Conservation (phyloP, 495 filamentous ascomycete genomes). For the Symbiotaphrina buchneri region DNA sequence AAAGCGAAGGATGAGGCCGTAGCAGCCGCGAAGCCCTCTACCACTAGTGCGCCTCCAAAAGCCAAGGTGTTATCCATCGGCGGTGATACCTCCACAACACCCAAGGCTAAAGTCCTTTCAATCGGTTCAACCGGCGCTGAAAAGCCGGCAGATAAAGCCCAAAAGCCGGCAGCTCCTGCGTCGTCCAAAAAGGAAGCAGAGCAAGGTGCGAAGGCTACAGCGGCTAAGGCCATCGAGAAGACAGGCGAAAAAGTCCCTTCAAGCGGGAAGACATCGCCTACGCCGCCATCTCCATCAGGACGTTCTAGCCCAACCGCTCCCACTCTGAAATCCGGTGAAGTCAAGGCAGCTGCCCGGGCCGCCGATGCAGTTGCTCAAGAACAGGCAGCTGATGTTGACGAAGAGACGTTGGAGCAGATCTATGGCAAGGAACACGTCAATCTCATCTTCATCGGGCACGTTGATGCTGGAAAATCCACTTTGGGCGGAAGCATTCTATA, state of each 20-base stretch:
- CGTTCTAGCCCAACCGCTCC: conserved; percentile 37
- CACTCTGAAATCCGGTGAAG: too few species aligned
- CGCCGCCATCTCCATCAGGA: conserved; percentile 55
- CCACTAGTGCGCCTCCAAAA: conserved; percentile 21
- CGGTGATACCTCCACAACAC: conserved; percentile 18
- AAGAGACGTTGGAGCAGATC: conserved; percentile 77
- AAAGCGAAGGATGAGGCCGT: conserved; percentile 15
- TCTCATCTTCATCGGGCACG: conserved; percentile 94
- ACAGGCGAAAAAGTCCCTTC: conserved; percentile 33
- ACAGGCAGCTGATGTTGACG: conserved; percentile 76
- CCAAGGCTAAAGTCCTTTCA: conserved; percentile 21
- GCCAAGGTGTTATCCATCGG: conserved; percentile 48
- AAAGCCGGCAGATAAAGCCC: conserved; percentile 3
- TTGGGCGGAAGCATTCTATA: conserved; percentile 84
- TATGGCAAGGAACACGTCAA: conserved; percentile 99
- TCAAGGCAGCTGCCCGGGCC: conserved; percentile 37
- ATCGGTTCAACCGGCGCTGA: conserved; percentile 1
- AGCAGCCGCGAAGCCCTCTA: conserved; percentile 28
- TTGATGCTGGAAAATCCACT: conserved; percentile 93
- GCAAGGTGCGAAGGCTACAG: conserved; percentile 46
- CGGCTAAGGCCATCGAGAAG: conserved; percentile 64
- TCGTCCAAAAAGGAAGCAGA: too few species aligned
- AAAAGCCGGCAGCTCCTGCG: conserved; percentile 7
- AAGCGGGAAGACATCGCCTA: conserved; percentile 53
- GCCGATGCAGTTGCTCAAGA: conserved; percentile 71